Conservation (phyloP, 2,329 filamentous ascomycete species). For the Orbilia blumenaviensis region DNA sequence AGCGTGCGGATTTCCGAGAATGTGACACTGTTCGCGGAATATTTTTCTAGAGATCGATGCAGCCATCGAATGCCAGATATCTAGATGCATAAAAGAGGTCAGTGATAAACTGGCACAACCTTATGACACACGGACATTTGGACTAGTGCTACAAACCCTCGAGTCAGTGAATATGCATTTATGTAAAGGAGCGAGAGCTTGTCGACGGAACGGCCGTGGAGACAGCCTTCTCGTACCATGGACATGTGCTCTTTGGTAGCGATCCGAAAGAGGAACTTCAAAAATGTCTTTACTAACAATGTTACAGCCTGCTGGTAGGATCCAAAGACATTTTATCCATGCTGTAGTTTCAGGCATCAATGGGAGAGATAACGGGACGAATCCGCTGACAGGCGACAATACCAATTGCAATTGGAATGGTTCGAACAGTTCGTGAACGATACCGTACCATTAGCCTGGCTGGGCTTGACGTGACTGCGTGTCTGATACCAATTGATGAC, state of each 20-base stretch:
- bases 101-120: not conserved
- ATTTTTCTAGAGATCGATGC: no score
- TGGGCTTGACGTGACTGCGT: not conserved
- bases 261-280: conserved; percentile 44
- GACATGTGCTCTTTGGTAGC: conserved; percentile 26
- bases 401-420: not conserved
- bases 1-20: conserved; percentile 28
- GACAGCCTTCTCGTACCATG: conserved; percentile 32
- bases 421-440: not conserved
- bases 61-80: not conserved
- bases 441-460: not conserved
- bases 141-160: not conserved
- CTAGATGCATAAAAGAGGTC: not conserved
- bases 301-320: not conserved
- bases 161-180: not conserved
- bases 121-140: not conserved
- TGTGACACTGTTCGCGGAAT: not conserved
- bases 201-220: conserved; percentile 11
- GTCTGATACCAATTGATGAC: not conserved
- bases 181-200: conserved; percentile 26
- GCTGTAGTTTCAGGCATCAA: conserved; percentile 46
- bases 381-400: not conserved
- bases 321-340: conserved; percentile 32
- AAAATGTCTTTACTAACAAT: conserved; percentile 8
- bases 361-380: conserved; percentile 19